Base-by-base conservation (phyloP, 495 filamentous ascomycete species). In the Hypoxylon lenormandii region DNA sequence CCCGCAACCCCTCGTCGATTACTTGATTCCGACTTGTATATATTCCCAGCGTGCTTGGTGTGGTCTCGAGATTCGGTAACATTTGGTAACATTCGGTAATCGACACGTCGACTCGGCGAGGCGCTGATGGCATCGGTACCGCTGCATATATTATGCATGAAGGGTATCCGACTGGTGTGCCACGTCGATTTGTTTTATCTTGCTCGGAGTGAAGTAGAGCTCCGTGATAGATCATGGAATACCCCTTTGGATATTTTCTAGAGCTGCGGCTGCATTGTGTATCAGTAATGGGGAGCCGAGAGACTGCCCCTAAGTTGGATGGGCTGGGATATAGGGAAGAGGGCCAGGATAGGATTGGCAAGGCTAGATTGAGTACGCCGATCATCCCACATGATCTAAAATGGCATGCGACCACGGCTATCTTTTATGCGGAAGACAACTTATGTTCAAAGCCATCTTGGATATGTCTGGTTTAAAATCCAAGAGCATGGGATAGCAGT, bases 181-280 rank as follows among this genome's bases (percentile, higher is more conserved):
- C 13, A 15, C 15, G 15, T 42, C 15, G 38, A 21, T 57, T 42
- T 62, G 47, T 66, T 66, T 66, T 54, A 12, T 54, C 47, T 52
- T 50, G 36, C 40, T 58, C 40, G 62, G 68, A 45, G 62, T 37
- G 52, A 52, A 61, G 30, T 57, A 61, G 42, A 63, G 33, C 62
- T 66, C 68, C 51, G 46, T 62, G 57, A 63, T 71, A 66, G 68
- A 66, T 60, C 57, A 62, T 55, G 68, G 62, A 59, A 71, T 71
- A 71, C 68, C 68, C 68, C 68, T 47, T 71, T 66, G 52, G 38
- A 62, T 66, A 40, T 49, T 71, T 66, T 54, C 56, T 63, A 58
- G 16, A 71, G 53, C 59, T 46, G 48, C 26, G 15, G 47, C 53
- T 59, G 26, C n/a, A 51, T 46, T 51, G 30, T 66, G 49, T 66